Evolutionary conservation across 2,329 filamentous ascomycete genomes (phyloP), one percentile per base, ranked within the genome.

Genomic region (Sordariomycetes sp.): DNA sequence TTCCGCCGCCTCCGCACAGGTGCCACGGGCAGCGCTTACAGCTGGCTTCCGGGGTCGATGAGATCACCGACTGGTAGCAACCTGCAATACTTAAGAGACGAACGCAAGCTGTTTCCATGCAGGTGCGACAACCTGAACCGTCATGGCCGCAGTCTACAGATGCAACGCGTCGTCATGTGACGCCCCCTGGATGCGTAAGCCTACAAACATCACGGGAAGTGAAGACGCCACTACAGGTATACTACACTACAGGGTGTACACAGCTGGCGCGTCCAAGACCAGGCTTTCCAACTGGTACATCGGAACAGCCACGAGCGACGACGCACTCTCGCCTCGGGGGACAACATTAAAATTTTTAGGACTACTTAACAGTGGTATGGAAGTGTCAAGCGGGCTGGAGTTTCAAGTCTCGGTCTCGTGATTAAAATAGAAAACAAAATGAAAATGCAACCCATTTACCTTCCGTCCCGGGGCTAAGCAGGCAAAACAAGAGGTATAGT

Each of bases 361-460:
- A 20, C 22, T 50, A 50, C 45, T 50, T 50, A 24, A 24, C 45
- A 24, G 22, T 8, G 22, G 52, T 54, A 54, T 36, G 20, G 36
- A 54, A 54, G 52, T 22, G 22, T 50, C 50, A 50, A 56, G 28
- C 32, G 42, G 17, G 54, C 50, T 32, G 54, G 45, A 20, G 45
- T 32, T n/a, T 32, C n/a, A 52, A 52, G 51, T 28, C 51, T 52
- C 51, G 24, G 51, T 52, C 24, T 52, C 51, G 25, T 52, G 25
- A 57, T 53, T 45, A 57, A 57, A 50, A 57, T 22, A 22, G 50
- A 45, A 52, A 57, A 52, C 24, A 48, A 56, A 56, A 45, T 52
- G 56, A 57, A 57, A 52, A 57, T 45, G 54, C 56, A 57, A 53
- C 56, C 56, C 56, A 48, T 57, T 28, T 57, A 57, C 56, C 56